Conservation (phyloP, 108 stramenopile species). For the Nitzschia sp. region DNA sequence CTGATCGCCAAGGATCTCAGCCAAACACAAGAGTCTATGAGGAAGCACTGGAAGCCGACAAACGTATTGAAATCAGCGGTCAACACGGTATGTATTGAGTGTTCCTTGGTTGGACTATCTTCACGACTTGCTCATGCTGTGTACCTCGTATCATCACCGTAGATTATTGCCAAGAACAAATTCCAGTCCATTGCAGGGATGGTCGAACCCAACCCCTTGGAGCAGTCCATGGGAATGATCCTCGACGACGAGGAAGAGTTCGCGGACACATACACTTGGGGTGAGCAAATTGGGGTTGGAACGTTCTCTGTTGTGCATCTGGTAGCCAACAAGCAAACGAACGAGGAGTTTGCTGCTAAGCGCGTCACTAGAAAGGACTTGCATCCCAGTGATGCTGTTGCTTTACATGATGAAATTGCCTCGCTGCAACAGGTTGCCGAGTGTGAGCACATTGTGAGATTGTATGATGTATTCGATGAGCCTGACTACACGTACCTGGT, state of each 20-base stretch:
- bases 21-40: slow-evolving; percentile 32
- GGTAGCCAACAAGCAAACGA: slow-evolving; percentile 48
- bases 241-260: slow-evolving; percentile 37
- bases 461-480: slow-evolving; percentile 75
- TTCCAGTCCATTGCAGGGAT: slow-evolving; percentile 37
- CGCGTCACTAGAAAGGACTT: slow-evolving; percentile 57
- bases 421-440: slow-evolving; percentile 53
- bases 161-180: slow-evolving; percentile 44
- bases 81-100: slow-evolving; percentile 28
- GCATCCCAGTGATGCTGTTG: slow-evolving; percentile 55
- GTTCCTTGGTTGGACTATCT: neutral
- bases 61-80: slow-evolving; percentile 34
- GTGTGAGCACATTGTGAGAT: slow-evolving; percentile 64
- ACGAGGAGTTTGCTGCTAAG: slow-evolving; percentile 58
- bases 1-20: slow-evolving; percentile 48
- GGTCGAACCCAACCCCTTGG: slow-evolving; percentile 9
- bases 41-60: slow-evolving; percentile 8
- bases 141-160: no score
- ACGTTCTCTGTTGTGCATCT: slow-evolving; percentile 68
- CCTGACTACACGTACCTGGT: slow-evolving; percentile 68
- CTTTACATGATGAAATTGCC: slow-evolving; percentile 66
- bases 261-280: slow-evolving; percentile 28
- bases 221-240: slow-evolving; percentile 7
- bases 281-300: slow-evolving; percentile 60
- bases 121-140: no score